Base-by-base conservation (phyloP, 2,329 filamentous ascomycete genomes). In the Zelopaecilomyces penicillatus region DNA sequence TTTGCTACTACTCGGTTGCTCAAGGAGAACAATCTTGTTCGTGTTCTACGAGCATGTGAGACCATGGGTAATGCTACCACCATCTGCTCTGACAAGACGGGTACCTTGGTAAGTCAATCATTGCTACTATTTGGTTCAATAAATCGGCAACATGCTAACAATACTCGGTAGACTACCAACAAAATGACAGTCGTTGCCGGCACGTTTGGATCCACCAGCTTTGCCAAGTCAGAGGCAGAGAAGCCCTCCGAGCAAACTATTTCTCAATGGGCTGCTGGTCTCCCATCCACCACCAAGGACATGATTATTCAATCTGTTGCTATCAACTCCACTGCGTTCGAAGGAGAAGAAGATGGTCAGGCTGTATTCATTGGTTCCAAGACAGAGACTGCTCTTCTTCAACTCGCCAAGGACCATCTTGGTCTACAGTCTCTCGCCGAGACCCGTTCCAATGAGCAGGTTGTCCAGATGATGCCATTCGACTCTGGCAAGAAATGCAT, bases 1-100 rank as follows among this genome's bases (percentile, higher is more conserved):
- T 85, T 84, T 56, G 82, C 82, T 8, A 84, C 81, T 0, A 83
- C 78, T 30, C 73, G 79, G 39, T 82, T 85, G 75, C 65, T 84
- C 33, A 82, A 81, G 55, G 81, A 85, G 60, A 83, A 83, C 65
- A 85, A 85, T 50, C 63, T 85, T 38, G 81, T 85, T 11, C 76
- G 81, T 48, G 70, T 83, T 38, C 70, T 85, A 10, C 75, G 80
- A 46, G 82, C 81, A 48, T 85, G 81, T 60, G 81, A 85, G 59
- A 83, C 80, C 5, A 85, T 85, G 81, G 81, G 82, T 4, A 85
- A 85, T 53, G 78, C 78, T 3, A 82, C 78, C 2, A 85, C 83
- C 0, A 81, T 90, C 41, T 91, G 85, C 65, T 89, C 85, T 2
- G 85, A 87, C 46, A 65, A 65, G 50, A 65, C 62, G 4, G 62